phyloP scores from a whole-genome alignment of 768 basidiomycete genomes.

The Paxillus involutus region DNA sequence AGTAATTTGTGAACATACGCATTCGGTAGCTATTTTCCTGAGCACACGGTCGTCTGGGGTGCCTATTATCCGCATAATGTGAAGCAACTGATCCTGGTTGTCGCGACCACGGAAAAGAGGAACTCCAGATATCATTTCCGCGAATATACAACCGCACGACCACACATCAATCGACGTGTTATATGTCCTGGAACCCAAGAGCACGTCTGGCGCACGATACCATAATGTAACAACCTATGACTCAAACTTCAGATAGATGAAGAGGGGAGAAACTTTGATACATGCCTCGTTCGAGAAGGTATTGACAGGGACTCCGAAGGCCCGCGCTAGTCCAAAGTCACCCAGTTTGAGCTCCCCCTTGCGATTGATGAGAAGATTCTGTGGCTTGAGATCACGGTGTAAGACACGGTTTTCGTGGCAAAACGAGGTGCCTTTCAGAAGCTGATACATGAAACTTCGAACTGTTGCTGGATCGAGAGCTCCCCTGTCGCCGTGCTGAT shows the following conservation, averaged over 20 bases:
- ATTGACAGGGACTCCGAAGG: slow-evolving; percentile 98
- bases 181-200: slow-evolving; percentile 95
- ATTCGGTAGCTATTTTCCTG: slow-evolving; percentile 86
- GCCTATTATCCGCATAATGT: slow-evolving; percentile 96
- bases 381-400: slow-evolving; percentile 97
- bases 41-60: slow-evolving; percentile 89
- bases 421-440: slow-evolving; percentile 95
- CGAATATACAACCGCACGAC: slow-evolving; percentile 99
- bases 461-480: slow-evolving; percentile 87
- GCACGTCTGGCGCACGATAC: slow-evolving; percentile 98
- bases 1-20: slow-evolving; percentile 48
- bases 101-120: slow-evolving; percentile 96
- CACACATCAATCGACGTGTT: slow-evolving; percentile 98
- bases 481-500: slow-evolving; percentile 93
- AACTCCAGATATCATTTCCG: slow-evolving; percentile 98
- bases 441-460: slow-evolving; percentile 96
- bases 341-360: slow-evolving; percentile 97
- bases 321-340: slow-evolving; percentile 96
- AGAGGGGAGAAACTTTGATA: not conserved
- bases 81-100: slow-evolving; percentile 95
- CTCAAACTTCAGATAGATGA: slow-evolving; percentile 1
- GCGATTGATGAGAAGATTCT: slow-evolving; percentile 96
- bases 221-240: slow-evolving; percentile 92
- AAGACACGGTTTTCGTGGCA: slow-evolving; percentile 98
- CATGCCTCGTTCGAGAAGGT: slow-evolving; percentile 95